phyloP scores from a whole-genome alignment of 176 grass and related monocot species.

The Rhynchospora tenuis region DNA sequence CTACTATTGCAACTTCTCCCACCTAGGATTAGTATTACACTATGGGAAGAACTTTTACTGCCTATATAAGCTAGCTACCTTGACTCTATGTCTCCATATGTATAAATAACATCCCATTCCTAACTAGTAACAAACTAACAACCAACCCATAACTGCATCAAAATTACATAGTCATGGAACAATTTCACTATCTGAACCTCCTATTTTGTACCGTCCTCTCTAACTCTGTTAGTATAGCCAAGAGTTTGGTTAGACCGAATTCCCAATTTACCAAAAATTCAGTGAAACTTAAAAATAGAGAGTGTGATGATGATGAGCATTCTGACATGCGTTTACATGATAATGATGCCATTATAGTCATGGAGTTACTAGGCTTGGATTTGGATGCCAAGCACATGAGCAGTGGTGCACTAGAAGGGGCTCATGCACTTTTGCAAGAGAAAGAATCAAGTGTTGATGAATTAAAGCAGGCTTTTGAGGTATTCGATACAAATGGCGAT shows the following conservation, averaged over 20 bases:
- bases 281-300: background rate
- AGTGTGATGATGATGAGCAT: background rate
- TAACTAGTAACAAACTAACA: no score
- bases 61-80: background rate
- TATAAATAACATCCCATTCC: no score
- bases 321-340: background rate
- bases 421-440: slow-evolving; percentile 17
- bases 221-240: background rate
- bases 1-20: background rate
- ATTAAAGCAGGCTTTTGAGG: slow-evolving; percentile 12
- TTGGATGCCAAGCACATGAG: background rate
- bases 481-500: background rate
- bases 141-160: background rate
- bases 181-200: background rate
- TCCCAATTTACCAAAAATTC: background rate
- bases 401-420: background rate
- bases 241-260: background rate
- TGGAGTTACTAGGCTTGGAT: background rate
- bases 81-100: background rate
- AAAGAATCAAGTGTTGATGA: slow-evolving; percentile 21
- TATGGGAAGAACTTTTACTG: background rate
- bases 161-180: background rate
- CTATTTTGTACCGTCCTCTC: background rate
- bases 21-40: background rate
- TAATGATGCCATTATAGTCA: slow-evolving; percentile 5